Percentiles rank a stretch among this genome's conserved stretches.
Conservation (phyloP, 2,329 filamentous ascomycete genomes). For the Penicillium sumatraense region DNA sequence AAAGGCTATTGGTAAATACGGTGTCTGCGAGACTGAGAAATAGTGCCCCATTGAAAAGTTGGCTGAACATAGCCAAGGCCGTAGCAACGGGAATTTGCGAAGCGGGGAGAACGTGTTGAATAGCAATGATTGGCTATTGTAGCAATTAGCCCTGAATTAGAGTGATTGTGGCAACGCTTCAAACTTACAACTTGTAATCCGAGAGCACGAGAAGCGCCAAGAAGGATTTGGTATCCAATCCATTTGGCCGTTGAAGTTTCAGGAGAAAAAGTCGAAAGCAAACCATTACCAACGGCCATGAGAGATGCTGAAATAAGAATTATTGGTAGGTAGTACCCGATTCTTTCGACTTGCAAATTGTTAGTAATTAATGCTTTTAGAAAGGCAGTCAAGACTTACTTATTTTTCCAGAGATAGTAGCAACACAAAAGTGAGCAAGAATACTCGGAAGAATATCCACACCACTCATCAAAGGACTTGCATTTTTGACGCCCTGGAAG, state of each 20-base stretch:
- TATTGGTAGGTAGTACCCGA: slow-evolving; percentile 39
- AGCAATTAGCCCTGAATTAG: neutral
- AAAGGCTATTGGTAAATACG: neutral
- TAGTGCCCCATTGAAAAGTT: neutral
- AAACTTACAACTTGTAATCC: slow-evolving; percentile 22
- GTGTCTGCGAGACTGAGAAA: neutral
- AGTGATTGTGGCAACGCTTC: neutral
- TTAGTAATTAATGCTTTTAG: neutral
- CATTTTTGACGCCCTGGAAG: slow-evolving; percentile 48
- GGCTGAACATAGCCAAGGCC: neutral
- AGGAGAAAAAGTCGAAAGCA: slow-evolving; percentile 46
- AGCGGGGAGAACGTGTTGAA: neutral
- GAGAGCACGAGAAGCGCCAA: slow-evolving; percentile 47
- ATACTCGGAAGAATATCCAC: slow-evolving; percentile 28
- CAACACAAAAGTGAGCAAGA: slow-evolving; percentile 37
- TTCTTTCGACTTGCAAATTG: slow-evolving; percentile 20
- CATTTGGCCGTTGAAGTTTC: slow-evolving; percentile 42
- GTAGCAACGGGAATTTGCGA: neutral
- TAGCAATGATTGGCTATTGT: neutral
- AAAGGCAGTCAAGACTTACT: slow-evolving; percentile 24
- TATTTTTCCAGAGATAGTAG: slow-evolving; percentile 35
- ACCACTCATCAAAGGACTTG: slow-evolving; percentile 26
- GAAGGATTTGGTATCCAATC: slow-evolving; percentile 54
- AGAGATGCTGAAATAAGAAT: slow-evolving; percentile 31
- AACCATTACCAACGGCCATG: slow-evolving; percentile 39